Base-by-base conservation (phyloP, 495 filamentous ascomycete species). In the Penicillium subrubescens region DNA sequence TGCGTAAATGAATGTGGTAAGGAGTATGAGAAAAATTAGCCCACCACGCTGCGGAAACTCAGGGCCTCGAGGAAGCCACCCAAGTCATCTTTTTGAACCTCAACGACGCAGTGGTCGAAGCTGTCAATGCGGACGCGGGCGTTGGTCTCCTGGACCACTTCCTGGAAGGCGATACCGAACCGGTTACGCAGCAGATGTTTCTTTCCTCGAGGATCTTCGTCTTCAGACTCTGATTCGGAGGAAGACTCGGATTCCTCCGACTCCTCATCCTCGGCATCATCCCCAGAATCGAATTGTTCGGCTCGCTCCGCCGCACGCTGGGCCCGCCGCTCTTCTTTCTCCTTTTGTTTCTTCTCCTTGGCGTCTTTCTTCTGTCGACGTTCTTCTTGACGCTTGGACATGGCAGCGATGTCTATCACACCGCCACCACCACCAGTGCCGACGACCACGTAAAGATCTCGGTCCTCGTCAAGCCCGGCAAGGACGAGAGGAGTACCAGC, bases 61-160 rank as follows among this genome's bases (percentile, higher is more conserved):
- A 99, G 74, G 54, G 89, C 87, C 80, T 98, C 95, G 66, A 99
- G 82, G 75, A 99, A 99, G 12, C 89, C 92, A 21, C 89, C 86
- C 33, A 99, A 81, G 77, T 98, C 94, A 73, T 99, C 95, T 79
- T 96, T 97, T 79, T 89, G 87, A 34, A 99, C 95, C 79, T 98
- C 95, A 53, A 97, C 93, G 11, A 98, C 96, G 67, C 92, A 96
- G 74, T 96, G 90, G 78, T 99, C 96, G 76, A 99, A 99, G 77
- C 90, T 94, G 74, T 99, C 95, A 67, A 97, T 97, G 60, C 93
- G 82, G 21, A 98, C 92, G 17, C 93, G 82, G 5, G 94, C 92
- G 64, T 88, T 93, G 43, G 94, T 99, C 80, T 97, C 93, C 59
- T 88, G 86, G 23, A 97, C 91, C 8, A 98, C 96, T 71, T 96